phyloP scores from a whole-genome alignment of 179 eudicot species.

The Spergularia azorica region DNA sequence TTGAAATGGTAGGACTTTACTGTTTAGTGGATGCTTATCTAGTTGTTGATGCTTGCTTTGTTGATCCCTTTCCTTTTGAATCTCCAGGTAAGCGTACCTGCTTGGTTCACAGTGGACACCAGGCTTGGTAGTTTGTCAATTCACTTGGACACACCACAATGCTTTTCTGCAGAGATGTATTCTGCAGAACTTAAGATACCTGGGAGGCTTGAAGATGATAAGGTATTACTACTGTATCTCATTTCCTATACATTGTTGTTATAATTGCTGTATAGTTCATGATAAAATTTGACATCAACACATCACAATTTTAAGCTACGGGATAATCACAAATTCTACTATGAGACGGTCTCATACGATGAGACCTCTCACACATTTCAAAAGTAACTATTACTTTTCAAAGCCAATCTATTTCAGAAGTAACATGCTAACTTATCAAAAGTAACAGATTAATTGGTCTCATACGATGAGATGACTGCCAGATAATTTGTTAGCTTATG shows the following conservation, averaged over 20 bases:
- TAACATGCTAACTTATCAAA: too few relatives aligned
- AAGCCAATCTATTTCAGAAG: too few relatives aligned
- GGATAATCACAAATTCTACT: too few relatives aligned
- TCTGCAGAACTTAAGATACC: constrained; percentile 79
- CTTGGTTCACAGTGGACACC: constrained; percentile 93
- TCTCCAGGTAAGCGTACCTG: constrained; percentile 89
- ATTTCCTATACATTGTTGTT: not conserved
- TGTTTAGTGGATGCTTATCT: not conserved
- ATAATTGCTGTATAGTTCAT: not conserved
- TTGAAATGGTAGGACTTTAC: constrained; percentile 77
- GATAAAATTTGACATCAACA: not conserved
- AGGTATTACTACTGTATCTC: constrained; percentile 44
- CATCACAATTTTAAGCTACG: not conserved
- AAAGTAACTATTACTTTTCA: too few relatives aligned
- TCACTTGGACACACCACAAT: constrained; percentile 97
- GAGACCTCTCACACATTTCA: too few relatives aligned
- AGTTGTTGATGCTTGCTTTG: not conserved
- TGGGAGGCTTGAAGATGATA: constrained; percentile 95
- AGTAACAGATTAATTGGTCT: too few relatives aligned
- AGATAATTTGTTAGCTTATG: not conserved
- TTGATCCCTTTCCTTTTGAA: constrained; percentile 18
- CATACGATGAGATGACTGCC: too few relatives aligned
- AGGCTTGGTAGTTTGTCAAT: constrained; percentile 94
- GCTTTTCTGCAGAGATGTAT: constrained; percentile 99
- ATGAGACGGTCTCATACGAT: too few relatives aligned